Percentiles rank a stretch among this genome's conserved stretches.
Conservation (phyloP, 805 yeast species). For the Candida maesae region DNA sequence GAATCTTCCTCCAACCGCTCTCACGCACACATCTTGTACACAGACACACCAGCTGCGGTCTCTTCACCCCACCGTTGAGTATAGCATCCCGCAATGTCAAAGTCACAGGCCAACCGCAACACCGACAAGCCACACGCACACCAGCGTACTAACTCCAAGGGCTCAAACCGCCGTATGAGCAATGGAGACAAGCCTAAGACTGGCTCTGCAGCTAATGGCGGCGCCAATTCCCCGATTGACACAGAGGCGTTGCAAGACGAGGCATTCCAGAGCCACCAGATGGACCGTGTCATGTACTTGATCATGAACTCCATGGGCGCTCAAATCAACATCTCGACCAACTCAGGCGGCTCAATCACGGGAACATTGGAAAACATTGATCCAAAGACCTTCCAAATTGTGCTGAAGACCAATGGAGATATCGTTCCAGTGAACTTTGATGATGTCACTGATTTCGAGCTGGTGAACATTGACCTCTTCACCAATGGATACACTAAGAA, state of each 20-base stretch:
- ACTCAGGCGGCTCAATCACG: constrained; percentile 53
- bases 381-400: constrained; percentile 42
- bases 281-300: constrained; percentile 53
- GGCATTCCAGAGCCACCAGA: constrained; percentile 28
- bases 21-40: too few relatives aligned
- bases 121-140: constrained; percentile 10
- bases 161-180: constrained; percentile 13
- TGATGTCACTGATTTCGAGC: constrained; percentile 38
- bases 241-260: constrained; percentile 19
- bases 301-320: constrained; percentile 60
- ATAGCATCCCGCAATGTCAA: constrained; percentile 10
- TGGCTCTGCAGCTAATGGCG: constrained; percentile 3
- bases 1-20: too few relatives aligned
- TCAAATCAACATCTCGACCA: constrained; percentile 51
- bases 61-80: too few relatives aligned
- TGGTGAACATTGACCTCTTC: constrained; percentile 32
- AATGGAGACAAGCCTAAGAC: constrained; percentile 3
- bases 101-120: constrained; percentile 12
- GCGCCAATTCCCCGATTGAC: constrained; percentile 2
- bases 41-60: too few relatives aligned
- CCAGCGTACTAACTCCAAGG: constrained; percentile 18
- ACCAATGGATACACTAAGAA: constrained; percentile 10
- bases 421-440: constrained; percentile 28
- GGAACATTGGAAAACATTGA: constrained; percentile 57
- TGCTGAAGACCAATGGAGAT: constrained; percentile 28